These are phyloP conservation scores for Exophiala aquamarina DNA, from an alignment of 2,329 filamentous ascomycete species.

Conservation along the genomic window DNA sequence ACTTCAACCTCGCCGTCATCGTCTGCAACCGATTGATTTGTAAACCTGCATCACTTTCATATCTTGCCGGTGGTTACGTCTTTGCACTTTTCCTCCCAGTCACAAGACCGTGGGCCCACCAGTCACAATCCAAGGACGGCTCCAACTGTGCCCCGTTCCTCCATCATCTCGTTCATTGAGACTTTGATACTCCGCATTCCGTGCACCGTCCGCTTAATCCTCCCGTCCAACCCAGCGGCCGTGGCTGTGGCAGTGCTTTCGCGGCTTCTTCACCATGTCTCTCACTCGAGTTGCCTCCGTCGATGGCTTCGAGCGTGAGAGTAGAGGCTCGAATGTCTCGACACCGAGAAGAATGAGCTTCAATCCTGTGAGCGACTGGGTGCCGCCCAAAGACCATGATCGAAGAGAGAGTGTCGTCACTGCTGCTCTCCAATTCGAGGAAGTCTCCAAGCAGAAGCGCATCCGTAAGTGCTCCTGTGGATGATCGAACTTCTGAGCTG, in stretches of 20 bases:
- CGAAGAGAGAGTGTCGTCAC: conserved; percentile 27
- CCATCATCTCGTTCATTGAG: too few species aligned
- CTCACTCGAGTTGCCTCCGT: conserved; percentile 43
- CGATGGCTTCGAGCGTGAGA: conserved; percentile 42
- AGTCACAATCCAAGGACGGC: too few species aligned
- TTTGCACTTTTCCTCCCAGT: too few species aligned
- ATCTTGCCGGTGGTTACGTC: too few species aligned
- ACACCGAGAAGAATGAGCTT: conserved; percentile 40
- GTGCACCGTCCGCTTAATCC: neutral
- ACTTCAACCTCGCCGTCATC: too few species aligned
- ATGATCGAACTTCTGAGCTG: conserved; percentile 1
- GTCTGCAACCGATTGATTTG: too few species aligned
- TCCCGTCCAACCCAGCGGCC: conserved; percentile 1
- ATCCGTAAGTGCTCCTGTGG: conserved; percentile 43
- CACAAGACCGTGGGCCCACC: too few species aligned
- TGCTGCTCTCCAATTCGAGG: conserved; percentile 29
- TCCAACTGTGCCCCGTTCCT: too few species aligned
- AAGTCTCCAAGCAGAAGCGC: conserved; percentile 54
- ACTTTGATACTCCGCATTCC: neutral
- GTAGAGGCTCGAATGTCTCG: conserved; percentile 34
- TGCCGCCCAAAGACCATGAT: conserved; percentile 30
- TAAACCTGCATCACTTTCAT: too few species aligned
- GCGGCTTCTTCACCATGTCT: conserved; percentile 37
- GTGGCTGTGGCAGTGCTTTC: neutral
- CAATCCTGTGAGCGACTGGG: conserved; percentile 44